Evolutionary conservation across 306 rosid genomes (phyloP), one percentile per base, ranked within the genome.

Genomic region (Dalbergia oliveri): DNA sequence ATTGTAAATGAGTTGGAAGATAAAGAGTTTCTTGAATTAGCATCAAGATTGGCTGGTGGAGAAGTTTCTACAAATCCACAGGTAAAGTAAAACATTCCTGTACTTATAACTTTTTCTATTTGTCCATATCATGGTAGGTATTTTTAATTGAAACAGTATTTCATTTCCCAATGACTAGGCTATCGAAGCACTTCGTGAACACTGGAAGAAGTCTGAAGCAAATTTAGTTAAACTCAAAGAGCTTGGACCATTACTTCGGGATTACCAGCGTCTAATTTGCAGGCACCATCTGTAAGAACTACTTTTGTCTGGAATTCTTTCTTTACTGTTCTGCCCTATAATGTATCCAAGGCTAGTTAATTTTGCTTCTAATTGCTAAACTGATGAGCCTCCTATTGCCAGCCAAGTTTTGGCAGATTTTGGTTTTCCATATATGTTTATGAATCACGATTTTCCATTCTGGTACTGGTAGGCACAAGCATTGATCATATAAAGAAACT

Each of bases 241-340:
- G 88, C 85, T 95, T 53, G 97, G 98, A 65, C 96, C 99, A 14
- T 78, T 95, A 83, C 97, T 95, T 86, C 93, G 94, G 73, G 98
- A 93, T 73, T 93, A 91, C 82, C 98, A 91, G 59, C 93, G 94
- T 50, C 86, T 84, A 72, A 80, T 93, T 79, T 64, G 87, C 83
- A 83, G 79, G 53, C 76, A 43, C 70, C 82, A 87, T 72, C 63
- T 87, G 98, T 91, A 91, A 90, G 94, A 70, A 54, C 60, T 70
- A n/a, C 77, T 35, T n/a, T 39, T 57, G 60, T 66, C 44, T 45
- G 58, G 26, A 61, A 51, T 76, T 13, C 44, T 75, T 84, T 69
- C 45, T 78, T 66, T 66, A 41, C 68, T 26, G 15, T 59, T 60
- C 44, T 35, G 3, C 49, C 75, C 66, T 58, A 9, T 69, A 12